Evolutionary conservation across 352 stramenopile species (phyloP).

Genomic region (Pythium brassicae): DNA sequence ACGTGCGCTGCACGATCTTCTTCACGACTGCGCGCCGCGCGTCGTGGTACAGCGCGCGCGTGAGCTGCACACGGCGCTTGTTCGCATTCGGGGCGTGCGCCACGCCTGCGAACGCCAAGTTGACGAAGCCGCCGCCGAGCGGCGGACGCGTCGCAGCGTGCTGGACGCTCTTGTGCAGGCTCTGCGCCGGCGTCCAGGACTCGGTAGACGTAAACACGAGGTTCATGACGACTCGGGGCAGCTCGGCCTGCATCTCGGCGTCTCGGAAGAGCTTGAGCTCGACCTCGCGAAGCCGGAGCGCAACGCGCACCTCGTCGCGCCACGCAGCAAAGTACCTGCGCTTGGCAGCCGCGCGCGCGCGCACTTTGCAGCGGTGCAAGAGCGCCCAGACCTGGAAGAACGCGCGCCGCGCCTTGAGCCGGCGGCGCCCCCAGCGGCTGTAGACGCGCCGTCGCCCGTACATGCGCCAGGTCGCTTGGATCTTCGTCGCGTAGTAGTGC

Average conservation of each 20-base stretch:
- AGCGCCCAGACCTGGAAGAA: constrained; percentile 54
- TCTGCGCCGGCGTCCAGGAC: too few relatives aligned
- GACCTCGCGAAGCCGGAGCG: constrained; percentile 45
- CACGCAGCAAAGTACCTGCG: constrained; percentile 44
- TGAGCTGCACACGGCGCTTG: constrained; percentile 23
- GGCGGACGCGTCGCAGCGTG: too few relatives aligned
- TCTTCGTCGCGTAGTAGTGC: constrained; percentile 19
- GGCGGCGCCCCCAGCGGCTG: constrained; percentile 36
- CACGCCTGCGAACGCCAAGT: constrained; percentile 43
- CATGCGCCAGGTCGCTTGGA: constrained; percentile 67
- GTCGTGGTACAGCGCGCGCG: constrained; percentile 36
- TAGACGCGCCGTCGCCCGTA: constrained; percentile 28
- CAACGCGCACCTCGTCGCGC: constrained; percentile 35
- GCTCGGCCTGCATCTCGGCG: constrained; percentile 37
- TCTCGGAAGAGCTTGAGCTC: constrained; percentile 61
- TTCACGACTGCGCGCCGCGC: constrained; percentile 46
- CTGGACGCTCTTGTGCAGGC: too few relatives aligned
- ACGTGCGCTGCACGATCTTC: constrained; percentile 65
- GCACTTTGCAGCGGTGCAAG: constrained; percentile 28
- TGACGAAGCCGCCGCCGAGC: constrained; percentile 32
- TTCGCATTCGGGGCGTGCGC: constrained; percentile 21
- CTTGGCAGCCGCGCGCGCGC: constrained; percentile 24
- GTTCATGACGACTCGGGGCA: constrained; percentile 64
- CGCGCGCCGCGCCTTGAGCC: constrained; percentile 19
- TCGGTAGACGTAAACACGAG: constrained; percentile 56